These are phyloP conservation scores for Geotrichum fermentans DNA, from an alignment of 1,139 yeast genomes.

Conservation along the genomic window DNA sequence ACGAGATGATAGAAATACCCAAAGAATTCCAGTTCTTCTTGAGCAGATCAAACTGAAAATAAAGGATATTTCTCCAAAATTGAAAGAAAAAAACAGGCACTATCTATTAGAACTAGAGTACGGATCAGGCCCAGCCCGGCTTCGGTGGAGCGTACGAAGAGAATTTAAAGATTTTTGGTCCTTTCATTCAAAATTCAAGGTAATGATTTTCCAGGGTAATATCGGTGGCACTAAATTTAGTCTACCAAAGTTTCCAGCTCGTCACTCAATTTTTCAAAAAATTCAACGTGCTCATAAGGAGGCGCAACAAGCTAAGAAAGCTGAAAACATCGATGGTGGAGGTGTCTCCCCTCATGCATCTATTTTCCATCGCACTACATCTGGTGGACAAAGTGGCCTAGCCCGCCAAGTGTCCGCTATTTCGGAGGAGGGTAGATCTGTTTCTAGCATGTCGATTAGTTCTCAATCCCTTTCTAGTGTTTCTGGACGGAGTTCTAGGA, in stretches of 20 bases:
- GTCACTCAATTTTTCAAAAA: conserved; percentile 21
- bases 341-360: conserved; percentile 4
- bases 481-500: conserved; percentile 9
- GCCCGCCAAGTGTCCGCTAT: background rate
- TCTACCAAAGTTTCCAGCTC: conserved; percentile 35
- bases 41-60: conserved; percentile 66
- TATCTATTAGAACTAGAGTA: conserved; percentile 74
- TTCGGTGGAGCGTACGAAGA: conserved; percentile 76
- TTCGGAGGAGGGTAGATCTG: conserved; percentile 3
- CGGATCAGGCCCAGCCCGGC: conserved; percentile 76
- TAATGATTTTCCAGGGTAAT: conserved; percentile 43
- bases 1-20: conserved; percentile 70
- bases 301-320: conserved; percentile 1
- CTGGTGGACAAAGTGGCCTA: background rate
- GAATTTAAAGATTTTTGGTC: conserved; percentile 65
- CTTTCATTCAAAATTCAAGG: conserved; percentile 63
- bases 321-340: background rate
- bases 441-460: conserved; percentile 12
- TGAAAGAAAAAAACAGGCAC: conserved; percentile 46
- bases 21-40: conserved; percentile 75
- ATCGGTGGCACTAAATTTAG: conserved; percentile 21
- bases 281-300: conserved; percentile 10
- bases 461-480: conserved; percentile 13
- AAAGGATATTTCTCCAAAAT: conserved; percentile 45
- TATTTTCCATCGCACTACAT: background rate